Evolutionary conservation across 1,284 basidiomycete genomes (phyloP).

Genomic region (Heterobasidion occidentale): DNA sequence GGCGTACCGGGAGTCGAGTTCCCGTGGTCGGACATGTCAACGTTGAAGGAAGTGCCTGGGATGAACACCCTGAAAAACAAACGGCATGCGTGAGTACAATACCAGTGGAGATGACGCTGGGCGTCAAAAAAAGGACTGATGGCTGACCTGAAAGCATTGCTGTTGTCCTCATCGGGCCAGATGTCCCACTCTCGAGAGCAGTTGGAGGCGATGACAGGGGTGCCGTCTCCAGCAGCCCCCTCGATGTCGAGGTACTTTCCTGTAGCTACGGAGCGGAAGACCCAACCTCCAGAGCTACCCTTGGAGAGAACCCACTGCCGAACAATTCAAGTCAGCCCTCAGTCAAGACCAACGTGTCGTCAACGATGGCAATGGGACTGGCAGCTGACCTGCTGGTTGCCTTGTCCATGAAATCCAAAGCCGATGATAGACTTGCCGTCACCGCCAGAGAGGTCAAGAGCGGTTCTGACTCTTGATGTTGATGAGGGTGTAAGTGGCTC

Average conservation of each 20-base stretch:
- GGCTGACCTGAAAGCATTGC: conserved; percentile 9
- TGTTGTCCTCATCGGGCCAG: conserved; percentile 10
- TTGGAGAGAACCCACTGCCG: not conserved
- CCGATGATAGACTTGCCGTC: conserved; percentile 45
- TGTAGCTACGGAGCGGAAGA: conserved; percentile 27
- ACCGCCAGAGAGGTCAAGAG: conserved; percentile 44
- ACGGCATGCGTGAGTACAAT: not conserved
- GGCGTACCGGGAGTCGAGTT: conserved; percentile 22
- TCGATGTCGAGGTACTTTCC: conserved; percentile 31
- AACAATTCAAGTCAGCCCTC: not conserved
- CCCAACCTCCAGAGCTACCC: conserved; percentile 19
- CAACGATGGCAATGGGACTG: not conserved
- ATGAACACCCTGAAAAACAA: conserved; percentile 17
- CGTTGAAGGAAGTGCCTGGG: conserved; percentile 11
- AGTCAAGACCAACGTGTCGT: not conserved
- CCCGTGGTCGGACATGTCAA: conserved; percentile 27
- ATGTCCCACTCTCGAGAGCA: conserved; percentile 20
- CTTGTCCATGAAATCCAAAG: conserved; percentile 30
- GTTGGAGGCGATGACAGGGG: conserved; percentile 23
- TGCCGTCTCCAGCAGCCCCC: conserved; percentile 18
- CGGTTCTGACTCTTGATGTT: conserved; percentile 43
- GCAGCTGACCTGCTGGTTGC: conserved; percentile 39
- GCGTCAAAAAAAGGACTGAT: not conserved
- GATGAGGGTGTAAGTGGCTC: conserved; percentile 32
- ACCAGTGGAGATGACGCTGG: not conserved